phyloP scores from a whole-genome alignment of 768 basidiomycete species.

The Solioccasus polychromus region DNA sequence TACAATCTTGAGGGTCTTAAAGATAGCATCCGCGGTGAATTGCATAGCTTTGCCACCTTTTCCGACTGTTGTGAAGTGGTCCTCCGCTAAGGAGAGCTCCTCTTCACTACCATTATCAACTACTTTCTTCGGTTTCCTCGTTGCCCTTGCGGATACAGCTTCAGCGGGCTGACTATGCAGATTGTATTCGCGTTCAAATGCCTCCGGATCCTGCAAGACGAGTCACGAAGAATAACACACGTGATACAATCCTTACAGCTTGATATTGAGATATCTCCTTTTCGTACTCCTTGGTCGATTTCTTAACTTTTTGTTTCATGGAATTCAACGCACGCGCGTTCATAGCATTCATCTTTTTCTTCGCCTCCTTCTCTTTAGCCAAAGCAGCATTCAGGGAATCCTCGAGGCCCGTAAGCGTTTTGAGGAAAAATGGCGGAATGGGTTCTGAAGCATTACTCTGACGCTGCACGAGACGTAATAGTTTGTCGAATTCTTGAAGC shows the following conservation, averaged over 20 bases:
- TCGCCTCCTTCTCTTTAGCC: conserved; percentile 83
- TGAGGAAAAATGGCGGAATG: conserved; percentile 83
- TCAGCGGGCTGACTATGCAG: conserved; percentile 49
- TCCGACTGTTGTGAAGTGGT: conserved; percentile 87
- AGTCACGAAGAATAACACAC: neutral
- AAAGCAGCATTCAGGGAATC: conserved; percentile 67
- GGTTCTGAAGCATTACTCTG: conserved; percentile 85
- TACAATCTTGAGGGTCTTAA: conserved; percentile 87
- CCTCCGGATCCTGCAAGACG: conserved; percentile 73
- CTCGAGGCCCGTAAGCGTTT: conserved; percentile 73
- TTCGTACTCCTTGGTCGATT: conserved; percentile 87
- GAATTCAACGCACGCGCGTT: conserved; percentile 93
- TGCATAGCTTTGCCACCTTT: conserved; percentile 83
- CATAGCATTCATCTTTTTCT: conserved; percentile 95
- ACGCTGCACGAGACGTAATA: conserved; percentile 83
- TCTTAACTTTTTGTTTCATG: conserved; percentile 98
- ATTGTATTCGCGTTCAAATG: conserved; percentile 75
- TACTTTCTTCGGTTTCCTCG: conserved; percentile 36
- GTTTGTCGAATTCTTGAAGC: conserved; percentile 90
- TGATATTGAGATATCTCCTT: conserved; percentile 74
- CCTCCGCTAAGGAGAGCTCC: conserved; percentile 39
- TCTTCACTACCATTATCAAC: conserved; percentile 41
- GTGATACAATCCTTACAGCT: conserved; percentile 46
- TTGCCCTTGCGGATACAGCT: conserved; percentile 33
- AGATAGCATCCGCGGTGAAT: conserved; percentile 80